phyloP scores from a whole-genome alignment of 1,139 yeast species.

The Geotrichum bryndzae region DNA sequence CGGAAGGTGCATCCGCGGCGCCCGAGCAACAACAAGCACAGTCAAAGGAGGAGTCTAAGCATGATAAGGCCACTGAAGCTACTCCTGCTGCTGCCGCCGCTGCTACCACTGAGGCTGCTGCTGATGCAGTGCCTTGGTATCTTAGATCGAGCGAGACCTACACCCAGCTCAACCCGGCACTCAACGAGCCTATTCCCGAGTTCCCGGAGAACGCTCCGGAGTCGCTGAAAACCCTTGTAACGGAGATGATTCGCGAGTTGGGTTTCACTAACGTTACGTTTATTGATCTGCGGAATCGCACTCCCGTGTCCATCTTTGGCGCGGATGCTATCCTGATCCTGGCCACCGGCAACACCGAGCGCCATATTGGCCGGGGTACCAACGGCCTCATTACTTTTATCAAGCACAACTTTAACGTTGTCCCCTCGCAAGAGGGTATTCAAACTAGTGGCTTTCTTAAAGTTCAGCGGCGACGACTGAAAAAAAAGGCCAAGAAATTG shows the following conservation, averaged over 20 bases:
- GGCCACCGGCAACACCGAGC: slow-evolving; percentile 72
- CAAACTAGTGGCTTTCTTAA: slow-evolving; percentile 54
- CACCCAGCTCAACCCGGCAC: slow-evolving; percentile 19
- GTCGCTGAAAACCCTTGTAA: slow-evolving; percentile 42
- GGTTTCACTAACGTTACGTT: slow-evolving; percentile 59
- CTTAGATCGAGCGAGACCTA: slow-evolving; percentile 24
- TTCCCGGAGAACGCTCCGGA: slow-evolving; percentile 56
- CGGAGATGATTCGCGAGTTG: slow-evolving; percentile 49
- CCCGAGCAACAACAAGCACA: not conserved
- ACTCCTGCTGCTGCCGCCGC: not conserved
- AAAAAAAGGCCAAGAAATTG: slow-evolving; percentile 48
- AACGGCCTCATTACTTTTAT: slow-evolving; percentile 47
- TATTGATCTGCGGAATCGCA: slow-evolving; percentile 50
- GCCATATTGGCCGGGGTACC: slow-evolving; percentile 70
- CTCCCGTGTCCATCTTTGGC: slow-evolving; percentile 43
- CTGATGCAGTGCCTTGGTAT: slow-evolving; percentile 28
- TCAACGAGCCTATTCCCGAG: slow-evolving; percentile 27
- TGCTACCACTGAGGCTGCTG: not conserved
- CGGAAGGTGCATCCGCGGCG: not conserved
- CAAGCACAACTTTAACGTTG: slow-evolving; percentile 39
- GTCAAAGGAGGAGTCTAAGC: not conserved
- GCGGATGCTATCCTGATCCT: slow-evolving; percentile 48
- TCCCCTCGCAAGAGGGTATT: slow-evolving; percentile 67
- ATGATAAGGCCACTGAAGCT: not conserved
- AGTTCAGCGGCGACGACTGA: slow-evolving; percentile 56